phyloP scores from a whole-genome alignment of 2,329 filamentous ascomycete genomes.

The Trichoderma afroharzianum region DNA sequence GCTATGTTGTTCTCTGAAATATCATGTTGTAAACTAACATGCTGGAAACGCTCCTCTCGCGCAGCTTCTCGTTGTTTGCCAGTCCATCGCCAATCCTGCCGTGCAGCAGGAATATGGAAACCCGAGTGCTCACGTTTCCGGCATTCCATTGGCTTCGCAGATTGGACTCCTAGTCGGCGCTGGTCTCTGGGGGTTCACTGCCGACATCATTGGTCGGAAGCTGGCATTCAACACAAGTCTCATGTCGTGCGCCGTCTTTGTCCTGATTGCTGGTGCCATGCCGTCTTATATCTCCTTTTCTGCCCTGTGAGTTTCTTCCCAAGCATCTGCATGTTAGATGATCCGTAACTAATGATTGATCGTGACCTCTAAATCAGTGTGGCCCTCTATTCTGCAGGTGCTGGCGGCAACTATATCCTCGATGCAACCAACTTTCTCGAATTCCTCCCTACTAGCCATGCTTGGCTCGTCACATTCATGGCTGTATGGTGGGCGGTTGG shows the following conservation, averaged over 20 bases:
- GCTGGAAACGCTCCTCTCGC: neutral
- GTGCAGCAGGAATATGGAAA: conserved; percentile 17
- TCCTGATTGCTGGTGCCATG: conserved; percentile 17
- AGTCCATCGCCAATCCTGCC: conserved; percentile 14
- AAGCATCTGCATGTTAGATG: neutral
- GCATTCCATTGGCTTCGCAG: conserved; percentile 16
- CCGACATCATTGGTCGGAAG: conserved; percentile 19
- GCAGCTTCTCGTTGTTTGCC: conserved; percentile 14
- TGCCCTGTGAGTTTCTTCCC: conserved; percentile 1
- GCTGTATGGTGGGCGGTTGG: conserved; percentile 18
- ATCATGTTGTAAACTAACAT: neutral
- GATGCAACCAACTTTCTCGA: conserved; percentile 17
- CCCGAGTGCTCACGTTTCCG: conserved; percentile 12
- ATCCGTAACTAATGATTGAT: neutral
- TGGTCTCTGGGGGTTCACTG: conserved; percentile 18
- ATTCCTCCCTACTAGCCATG: conserved; percentile 15
- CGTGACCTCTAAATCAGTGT: neutral
- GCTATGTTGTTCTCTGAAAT: neutral
- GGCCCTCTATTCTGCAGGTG: conserved; percentile 18
- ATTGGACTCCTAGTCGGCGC: conserved; percentile 18
- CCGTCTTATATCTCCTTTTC: conserved; percentile 17
- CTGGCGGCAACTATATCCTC: conserved; percentile 19
- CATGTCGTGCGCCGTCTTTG: conserved; percentile 17
- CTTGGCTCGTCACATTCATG: conserved; percentile 19
- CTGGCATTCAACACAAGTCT: conserved; percentile 18